phyloP scores from a whole-genome alignment of 805 yeast species.

The Candida qinlingensis region DNA sequence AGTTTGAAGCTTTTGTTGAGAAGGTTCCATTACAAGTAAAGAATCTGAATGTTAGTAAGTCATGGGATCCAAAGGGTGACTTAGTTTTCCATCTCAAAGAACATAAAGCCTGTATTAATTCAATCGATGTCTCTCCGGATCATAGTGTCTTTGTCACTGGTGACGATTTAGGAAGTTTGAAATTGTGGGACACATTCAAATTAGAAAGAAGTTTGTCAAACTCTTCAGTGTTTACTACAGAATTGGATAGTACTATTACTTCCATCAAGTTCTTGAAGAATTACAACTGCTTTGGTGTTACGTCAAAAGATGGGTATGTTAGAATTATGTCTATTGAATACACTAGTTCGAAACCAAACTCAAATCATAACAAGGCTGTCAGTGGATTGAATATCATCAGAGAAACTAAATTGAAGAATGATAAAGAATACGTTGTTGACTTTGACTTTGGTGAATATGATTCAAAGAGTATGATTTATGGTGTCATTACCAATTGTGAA shows the following conservation, averaged over 20 bases:
- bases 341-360: conserved; percentile 15
- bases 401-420: conserved; percentile 30
- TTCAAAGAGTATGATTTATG: conserved; percentile 37
- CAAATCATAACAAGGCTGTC: conserved; percentile 12
- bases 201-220: conserved; percentile 58
- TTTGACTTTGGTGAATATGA: conserved; percentile 38
- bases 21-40: conserved; percentile 4
- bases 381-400: conserved; percentile 32
- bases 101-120: conserved; percentile 52
- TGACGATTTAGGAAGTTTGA: conserved; percentile 66
- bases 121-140: conserved; percentile 55
- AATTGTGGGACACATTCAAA: conserved; percentile 71
- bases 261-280: conserved; percentile 46
- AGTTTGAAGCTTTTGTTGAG: conserved; percentile 66
- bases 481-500: conserved; percentile 47
- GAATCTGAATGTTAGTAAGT: conserved; percentile 9
- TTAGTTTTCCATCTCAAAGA: conserved; percentile 62
- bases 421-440: conserved; percentile 38
- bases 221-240: conserved; percentile 40
- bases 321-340: conserved; percentile 34
- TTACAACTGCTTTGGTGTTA: conserved; percentile 54
- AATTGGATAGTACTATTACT: conserved; percentile 45
- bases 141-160: conserved; percentile 69
- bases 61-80: conserved; percentile 41
- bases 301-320: conserved; percentile 33